Evolutionary conservation across 805 yeast species (phyloP).

Genomic region (Blastobotrys attinorum): DNA sequence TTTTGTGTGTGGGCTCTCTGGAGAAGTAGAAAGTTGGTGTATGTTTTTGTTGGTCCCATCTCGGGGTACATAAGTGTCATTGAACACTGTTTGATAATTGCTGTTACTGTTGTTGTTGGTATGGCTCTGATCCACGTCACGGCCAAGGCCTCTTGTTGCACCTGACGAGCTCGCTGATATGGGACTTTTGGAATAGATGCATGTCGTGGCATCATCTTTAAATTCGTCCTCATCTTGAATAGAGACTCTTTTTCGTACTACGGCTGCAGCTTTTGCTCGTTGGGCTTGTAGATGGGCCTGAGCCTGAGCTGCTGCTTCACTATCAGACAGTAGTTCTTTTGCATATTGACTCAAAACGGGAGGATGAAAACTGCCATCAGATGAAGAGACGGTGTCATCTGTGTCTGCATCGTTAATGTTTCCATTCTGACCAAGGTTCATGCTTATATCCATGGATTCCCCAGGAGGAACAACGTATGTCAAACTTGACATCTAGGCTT

Average conservation of each 20-base stretch:
- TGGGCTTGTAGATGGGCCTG: not conserved
- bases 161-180: not conserved
- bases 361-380: conserved; percentile 46
- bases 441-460: too few species aligned
- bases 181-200: not conserved
- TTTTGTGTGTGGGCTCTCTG: not conserved
- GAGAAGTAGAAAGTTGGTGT: not conserved
- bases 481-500: too few species aligned
- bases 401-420: conserved; percentile 26
- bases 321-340: conserved; percentile 38
- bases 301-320: not conserved
- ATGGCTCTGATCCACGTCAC: too few species aligned
- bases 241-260: not conserved
- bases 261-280: not conserved
- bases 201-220: not conserved
- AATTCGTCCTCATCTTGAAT: not conserved
- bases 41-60: not conserved
- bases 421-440: too few species aligned
- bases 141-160: too few species aligned
- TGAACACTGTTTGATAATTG: not conserved
- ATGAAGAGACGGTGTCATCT: conserved; percentile 28
- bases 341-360: conserved; percentile 56
- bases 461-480: too few species aligned
- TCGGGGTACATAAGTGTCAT: not conserved
- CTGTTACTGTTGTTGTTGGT: not conserved